Conservation (phyloP, 306 rosid species). For the Inga laurina region DNA sequence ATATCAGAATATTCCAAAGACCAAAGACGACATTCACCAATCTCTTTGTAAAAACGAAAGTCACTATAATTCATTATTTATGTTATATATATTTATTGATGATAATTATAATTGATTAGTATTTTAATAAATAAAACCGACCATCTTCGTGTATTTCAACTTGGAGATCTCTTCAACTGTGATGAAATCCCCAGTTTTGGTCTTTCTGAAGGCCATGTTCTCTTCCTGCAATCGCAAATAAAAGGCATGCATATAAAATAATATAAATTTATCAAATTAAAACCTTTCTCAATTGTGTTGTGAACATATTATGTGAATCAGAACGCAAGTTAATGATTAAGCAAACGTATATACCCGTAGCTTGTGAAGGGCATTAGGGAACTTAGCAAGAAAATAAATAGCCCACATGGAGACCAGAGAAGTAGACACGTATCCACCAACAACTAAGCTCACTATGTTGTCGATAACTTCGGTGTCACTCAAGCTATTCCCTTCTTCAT, state of each 20-base stretch:
- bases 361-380: constrained; percentile 41
- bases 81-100: no score
- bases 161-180: constrained; percentile 40
- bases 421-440: constrained; percentile 42
- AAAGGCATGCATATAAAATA: neutral
- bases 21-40: no score
- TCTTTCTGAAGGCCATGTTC: constrained; percentile 32
- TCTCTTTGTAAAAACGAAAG: neutral
- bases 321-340: neutral
- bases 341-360: constrained; percentile 29
- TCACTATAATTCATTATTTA: neutral
- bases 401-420: constrained; percentile 47
- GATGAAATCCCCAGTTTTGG: constrained; percentile 28
- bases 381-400: constrained; percentile 42
- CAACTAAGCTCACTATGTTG: constrained; percentile 45
- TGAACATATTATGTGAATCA: neutral
- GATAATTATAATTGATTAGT: neutral
- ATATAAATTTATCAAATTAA: neutral
- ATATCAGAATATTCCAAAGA: no score
- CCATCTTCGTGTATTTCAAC: constrained; percentile 45
- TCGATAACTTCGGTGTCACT: constrained; percentile 50
- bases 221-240: constrained; percentile 38
- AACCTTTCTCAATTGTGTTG: neutral
- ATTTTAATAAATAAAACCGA: neutral
- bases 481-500: constrained; percentile 40